These are phyloP conservation scores for Tetracladium marchalianum DNA, from an alignment of 495 filamentous ascomycete species.

Conservation along the genomic window DNA sequence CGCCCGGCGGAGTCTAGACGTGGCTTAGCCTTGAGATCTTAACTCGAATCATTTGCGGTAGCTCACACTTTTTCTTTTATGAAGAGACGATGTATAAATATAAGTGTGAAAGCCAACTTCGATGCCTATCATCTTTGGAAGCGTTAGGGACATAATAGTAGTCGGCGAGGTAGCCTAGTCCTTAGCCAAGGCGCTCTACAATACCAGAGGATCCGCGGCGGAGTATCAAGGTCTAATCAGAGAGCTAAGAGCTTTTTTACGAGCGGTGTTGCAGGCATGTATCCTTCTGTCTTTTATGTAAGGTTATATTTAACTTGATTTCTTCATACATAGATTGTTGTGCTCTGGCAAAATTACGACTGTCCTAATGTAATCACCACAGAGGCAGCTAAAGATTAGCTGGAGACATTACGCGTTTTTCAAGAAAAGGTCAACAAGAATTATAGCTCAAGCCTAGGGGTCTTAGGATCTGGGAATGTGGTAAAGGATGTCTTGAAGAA, in stretches of 20 bases:
- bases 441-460: not conserved
- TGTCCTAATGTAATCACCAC: not conserved
- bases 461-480: conserved; percentile 3
- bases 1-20: too few species aligned
- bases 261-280: conserved; percentile 1
- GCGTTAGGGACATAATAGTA: conserved; percentile 26
- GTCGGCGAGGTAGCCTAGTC: conserved; percentile 29
- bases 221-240: not conserved
- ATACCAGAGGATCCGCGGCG: not conserved
- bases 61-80: too few species aligned
- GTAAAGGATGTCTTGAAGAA: conserved; percentile 1
- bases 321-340: not conserved
- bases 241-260: not conserved
- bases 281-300: not conserved
- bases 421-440: conserved; percentile 5
- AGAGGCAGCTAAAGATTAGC: not conserved
- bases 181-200: not conserved
- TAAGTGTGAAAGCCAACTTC: too few species aligned
- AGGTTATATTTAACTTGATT: not conserved
- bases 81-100: too few species aligned
- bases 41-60: too few species aligned
- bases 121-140: conserved; percentile 41
- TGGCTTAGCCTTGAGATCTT: too few species aligned
- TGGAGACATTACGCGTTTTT: conserved; percentile 1
- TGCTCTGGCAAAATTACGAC: conserved; percentile 9